phyloP scores from a whole-genome alignment of 2,329 filamentous ascomycete genomes.

The Aspergillus sp. region DNA sequence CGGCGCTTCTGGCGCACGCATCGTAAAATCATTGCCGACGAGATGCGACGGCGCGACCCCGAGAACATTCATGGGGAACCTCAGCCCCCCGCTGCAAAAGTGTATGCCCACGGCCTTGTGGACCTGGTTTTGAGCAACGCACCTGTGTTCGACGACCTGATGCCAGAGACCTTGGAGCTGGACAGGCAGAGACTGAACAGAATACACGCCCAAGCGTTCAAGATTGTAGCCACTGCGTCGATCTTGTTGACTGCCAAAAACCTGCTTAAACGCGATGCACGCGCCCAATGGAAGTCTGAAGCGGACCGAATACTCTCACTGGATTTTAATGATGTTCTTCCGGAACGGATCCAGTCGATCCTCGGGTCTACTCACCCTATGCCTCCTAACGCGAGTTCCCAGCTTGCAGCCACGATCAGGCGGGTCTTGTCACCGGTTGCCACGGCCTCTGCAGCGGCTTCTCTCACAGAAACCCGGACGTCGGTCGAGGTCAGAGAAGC shows the following conservation, averaged over 20 bases:
- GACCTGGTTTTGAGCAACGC: slow-evolving; percentile 62
- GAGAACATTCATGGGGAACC: slow-evolving; percentile 41
- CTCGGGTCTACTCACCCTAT: slow-evolving; percentile 55
- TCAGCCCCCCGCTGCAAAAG: slow-evolving; percentile 41
- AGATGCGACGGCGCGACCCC: slow-evolving; percentile 54
- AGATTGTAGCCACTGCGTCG: slow-evolving; percentile 64
- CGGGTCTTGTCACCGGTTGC: slow-evolving; percentile 61
- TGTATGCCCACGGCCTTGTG: slow-evolving; percentile 65
- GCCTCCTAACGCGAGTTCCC: slow-evolving; percentile 49
- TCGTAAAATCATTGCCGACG: slow-evolving; percentile 48
- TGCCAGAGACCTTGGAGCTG: slow-evolving; percentile 65
- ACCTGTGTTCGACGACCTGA: slow-evolving; percentile 53
- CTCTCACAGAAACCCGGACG: slow-evolving; percentile 25
- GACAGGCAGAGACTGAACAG: slow-evolving; percentile 59
- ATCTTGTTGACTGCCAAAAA: slow-evolving; percentile 70
- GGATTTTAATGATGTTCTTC: slow-evolving; percentile 47
- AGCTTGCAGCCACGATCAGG: slow-evolving; percentile 52
- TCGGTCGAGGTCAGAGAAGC: slow-evolving; percentile 45
- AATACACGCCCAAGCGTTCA: slow-evolving; percentile 59
- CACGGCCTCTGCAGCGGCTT: slow-evolving; percentile 40
- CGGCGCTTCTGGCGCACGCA: slow-evolving; percentile 59
- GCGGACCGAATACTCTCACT: slow-evolving; percentile 62
- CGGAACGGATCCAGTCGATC: slow-evolving; percentile 50
- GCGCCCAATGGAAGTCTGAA: slow-evolving; percentile 67
- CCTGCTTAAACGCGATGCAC: slow-evolving; percentile 66